A percentile compares a stretch with the other conserved stretches of the same genome.
Conservation (phyloP, 352 stramenopile genomes). For the Thalassiosira livingstoniorum region DNA sequence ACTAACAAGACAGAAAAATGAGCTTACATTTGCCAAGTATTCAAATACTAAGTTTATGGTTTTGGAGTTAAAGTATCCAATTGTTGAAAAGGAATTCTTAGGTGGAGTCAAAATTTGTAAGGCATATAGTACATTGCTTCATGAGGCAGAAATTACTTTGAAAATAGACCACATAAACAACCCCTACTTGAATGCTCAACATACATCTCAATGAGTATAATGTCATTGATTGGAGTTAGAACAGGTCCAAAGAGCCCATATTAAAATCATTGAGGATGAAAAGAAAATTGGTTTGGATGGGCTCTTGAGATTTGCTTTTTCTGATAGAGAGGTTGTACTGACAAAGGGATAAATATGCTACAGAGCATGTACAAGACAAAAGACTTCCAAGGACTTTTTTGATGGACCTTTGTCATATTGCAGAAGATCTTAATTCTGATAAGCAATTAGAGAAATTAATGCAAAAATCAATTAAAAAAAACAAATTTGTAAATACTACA, state of each 20-base stretch:
- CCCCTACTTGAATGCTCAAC: no score
- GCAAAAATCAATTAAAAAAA: neutral
- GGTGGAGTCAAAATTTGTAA: no score
- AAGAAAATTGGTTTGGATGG: neutral
- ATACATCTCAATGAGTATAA: neutral
- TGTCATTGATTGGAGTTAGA: conserved; percentile 23
- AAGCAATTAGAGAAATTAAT: neutral
- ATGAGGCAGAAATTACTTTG: no score
- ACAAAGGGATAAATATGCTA: neutral
- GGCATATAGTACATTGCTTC: no score
- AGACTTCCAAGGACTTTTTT: no score
- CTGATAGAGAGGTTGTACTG: neutral
- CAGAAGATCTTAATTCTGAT: neutral
- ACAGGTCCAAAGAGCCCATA: conserved; percentile 1
- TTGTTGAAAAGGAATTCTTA: no score
- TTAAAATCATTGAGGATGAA: neutral
- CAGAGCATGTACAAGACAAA: no score
- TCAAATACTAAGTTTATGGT: conserved; percentile 29
- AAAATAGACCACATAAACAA: no score
- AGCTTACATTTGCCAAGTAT: neutral
- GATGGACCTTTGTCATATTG: no score
- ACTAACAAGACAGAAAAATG: neutral
- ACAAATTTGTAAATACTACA: neutral
- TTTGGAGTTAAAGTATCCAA: no score
- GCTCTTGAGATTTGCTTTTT: neutral